These are phyloP conservation scores for Aphanoascus verrucosus DNA, from an alignment of 2,329 filamentous ascomycete species.

Conservation along the genomic window DNA sequence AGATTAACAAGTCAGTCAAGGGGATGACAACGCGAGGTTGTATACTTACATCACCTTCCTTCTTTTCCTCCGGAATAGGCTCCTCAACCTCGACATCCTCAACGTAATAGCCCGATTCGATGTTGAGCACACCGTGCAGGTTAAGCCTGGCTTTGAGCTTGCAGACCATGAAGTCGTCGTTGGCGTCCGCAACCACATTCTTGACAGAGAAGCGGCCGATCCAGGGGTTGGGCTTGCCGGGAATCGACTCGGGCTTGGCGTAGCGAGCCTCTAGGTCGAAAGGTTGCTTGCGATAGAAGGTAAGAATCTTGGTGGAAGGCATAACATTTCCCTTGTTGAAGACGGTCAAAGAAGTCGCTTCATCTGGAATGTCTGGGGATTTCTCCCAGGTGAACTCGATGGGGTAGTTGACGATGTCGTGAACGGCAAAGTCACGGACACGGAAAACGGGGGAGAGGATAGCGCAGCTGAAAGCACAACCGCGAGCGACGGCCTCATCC, in stretches of 20 bases:
- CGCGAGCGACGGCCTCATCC: conserved; percentile 90
- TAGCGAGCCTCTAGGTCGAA: conserved; percentile 96
- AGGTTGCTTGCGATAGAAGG: conserved; percentile 95
- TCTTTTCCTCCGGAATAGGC: conserved; percentile 65
- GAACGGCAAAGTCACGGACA: conserved; percentile 92
- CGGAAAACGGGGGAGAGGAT: conserved; percentile 96
- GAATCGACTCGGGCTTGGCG: conserved; percentile 71
- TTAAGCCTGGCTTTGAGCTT: conserved; percentile 97
- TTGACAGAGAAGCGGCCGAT: conserved; percentile 98
- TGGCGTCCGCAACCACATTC: conserved; percentile 83
- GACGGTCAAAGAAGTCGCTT: conserved; percentile 92
- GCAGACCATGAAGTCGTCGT: conserved; percentile 99
- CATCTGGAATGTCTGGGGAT: conserved; percentile 92
- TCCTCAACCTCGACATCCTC: conserved; percentile 97
- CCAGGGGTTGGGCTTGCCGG: conserved; percentile 85
- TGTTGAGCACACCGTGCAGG: conserved; percentile 88
- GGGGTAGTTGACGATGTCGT: conserved; percentile 96
- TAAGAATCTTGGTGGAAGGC: conserved; percentile 97
- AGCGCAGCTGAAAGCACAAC: conserved; percentile 93
- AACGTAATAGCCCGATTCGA: conserved; percentile 94
- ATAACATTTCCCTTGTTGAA: conserved; percentile 96
- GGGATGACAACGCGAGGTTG: conserved; percentile 2
- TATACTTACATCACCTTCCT: conserved; percentile 48
- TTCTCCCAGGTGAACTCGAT: conserved; percentile 99
- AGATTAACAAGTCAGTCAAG: conserved; percentile 12